Base-by-base conservation (phyloP, 106 monocot genomes). In the Chionographis japonica region DNA sequence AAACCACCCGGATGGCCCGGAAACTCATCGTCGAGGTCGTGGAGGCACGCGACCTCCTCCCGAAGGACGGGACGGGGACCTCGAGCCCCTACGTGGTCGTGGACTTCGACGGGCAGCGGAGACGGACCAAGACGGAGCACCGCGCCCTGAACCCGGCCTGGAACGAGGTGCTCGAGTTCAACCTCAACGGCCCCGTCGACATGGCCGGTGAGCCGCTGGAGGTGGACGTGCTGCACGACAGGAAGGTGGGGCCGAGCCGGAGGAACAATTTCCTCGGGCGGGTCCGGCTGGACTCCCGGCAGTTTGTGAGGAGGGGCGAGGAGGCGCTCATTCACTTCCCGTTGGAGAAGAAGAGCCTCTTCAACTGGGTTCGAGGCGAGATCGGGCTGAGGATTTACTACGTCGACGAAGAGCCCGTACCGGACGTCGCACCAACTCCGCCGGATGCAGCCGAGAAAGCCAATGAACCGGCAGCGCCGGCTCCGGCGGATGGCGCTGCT, bases 21-120 rank as follows among this genome's bases (percentile, higher is more conserved):
- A 91, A 95, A 79, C 83, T 91, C 35, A 68, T 95, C 5, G 94
- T 95, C 14, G 94, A 91, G 79, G 90, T 95, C 52, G 83, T 81
- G 12, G 90, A 91, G 69, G 94, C 90, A 11, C 80, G 74, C 15
- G 68, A 85, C 75, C 85, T 94, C 57, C 77, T 94, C 0, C 94
- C 94, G 3, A 94, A 90, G 66, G 94, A 94, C 62, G 94, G 94
- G 41, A 72, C 17, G 50, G 94, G 94, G 19, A 81, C 85, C 38
- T 85, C 90, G 10, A 94, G 90, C 78, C 80, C 94, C 14, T 94
- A 88, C 79, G 90, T 75, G 6, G 62, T 90, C 8, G 83, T 81
- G 2, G 94, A 94, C 78, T 94, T 88, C 69, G 87, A 94, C 42
- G 90, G 94, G 5, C 94, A 94, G 52, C 80, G 90, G 12, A 72